Percentiles rank a stretch among this genome's conserved stretches.
Evolutionary conservation across 805 yeast genomes (phyloP).

Genomic region (Ogataea pilisensis): DNA sequence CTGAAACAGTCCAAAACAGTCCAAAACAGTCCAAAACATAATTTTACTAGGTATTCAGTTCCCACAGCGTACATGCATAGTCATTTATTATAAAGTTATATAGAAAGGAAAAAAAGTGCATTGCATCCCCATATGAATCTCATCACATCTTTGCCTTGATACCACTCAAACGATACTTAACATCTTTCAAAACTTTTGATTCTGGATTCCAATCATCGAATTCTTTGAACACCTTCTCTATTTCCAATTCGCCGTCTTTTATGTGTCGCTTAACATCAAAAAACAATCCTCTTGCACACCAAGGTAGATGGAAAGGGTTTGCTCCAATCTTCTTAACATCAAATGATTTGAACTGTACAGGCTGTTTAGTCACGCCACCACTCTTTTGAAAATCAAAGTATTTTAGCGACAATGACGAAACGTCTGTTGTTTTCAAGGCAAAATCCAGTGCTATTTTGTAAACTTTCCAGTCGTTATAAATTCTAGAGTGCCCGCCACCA

Average conservation of each 20-base stretch:
- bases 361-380: constrained; percentile 11
- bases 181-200: constrained; percentile 72
- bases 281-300: constrained; percentile 85
- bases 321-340: constrained; percentile 61
- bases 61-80: too few species aligned
- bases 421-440: constrained; percentile 62
- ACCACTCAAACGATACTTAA: constrained; percentile 54
- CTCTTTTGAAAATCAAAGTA: constrained; percentile 10
- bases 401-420: constrained; percentile 2
- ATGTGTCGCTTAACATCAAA: constrained; percentile 41
- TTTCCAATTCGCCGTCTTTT: constrained; percentile 49
- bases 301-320: constrained; percentile 85
- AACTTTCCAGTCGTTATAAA: constrained; percentile 81
- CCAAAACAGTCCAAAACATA: too few species aligned
- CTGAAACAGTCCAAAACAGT: too few species aligned
- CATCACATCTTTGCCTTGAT: constrained; percentile 29
- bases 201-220: constrained; percentile 89
- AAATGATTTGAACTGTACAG: constrained; percentile 36
- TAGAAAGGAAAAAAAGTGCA: too few species aligned
- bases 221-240: constrained; percentile 56
- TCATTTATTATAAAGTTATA: too few species aligned
- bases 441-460: constrained; percentile 76
- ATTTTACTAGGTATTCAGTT: too few species aligned
- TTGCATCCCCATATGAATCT: neutral
- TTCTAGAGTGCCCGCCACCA: constrained; percentile 91